Evolutionary conservation across 208 protist genomes (phyloP), one percentile per base, ranked within the genome.

Genomic region (Crithidia acanthocephali): DNA sequence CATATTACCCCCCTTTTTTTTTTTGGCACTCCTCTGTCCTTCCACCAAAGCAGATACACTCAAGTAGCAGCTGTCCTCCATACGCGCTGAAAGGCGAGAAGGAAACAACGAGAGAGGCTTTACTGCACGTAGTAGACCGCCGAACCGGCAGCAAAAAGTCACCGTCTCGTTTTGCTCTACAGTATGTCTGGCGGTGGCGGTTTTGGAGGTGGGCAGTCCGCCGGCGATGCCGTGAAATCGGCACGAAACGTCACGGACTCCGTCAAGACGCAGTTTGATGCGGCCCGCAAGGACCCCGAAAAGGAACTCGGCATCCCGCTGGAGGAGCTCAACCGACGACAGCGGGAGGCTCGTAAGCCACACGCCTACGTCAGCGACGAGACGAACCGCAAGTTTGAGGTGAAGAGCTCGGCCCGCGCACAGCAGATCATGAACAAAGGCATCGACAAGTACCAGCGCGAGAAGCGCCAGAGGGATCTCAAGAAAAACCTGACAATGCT

Each of bases 361-460:
- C 85, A 80, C 53, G 74, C 61, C 27, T 93, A 82, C 72, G 75
- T 85, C 6, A 88, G 83, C 40, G 67, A 81, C 0, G 47, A 60
- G 3, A 83, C 81, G 0, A 68, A 72, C 22, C 78, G 81, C 7
- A 52, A 50, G 47, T 94, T 96, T 56, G 87, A 92, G 23, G 88
- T 96, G 68, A 90, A 88, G 72, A 94, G 91, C 76, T 90, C 87
- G 20, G 76, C 91, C 15, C 81, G 91, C 16, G 88, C 91, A 35
- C 88, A 94, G 76, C 91, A 96, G 72, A 91, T 96, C 33, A 88
- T 96, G 86, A 87, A 84, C 50, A 62, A 80, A 18, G 91, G 91
- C 18, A 66, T 94, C 20, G 69, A 85, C 45, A 79, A 76, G 57
- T 70, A 58, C n/a, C 85, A 93, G 75, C 84, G 80, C 5, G 81